These are phyloP conservation scores for Arthroderma sp. DNA, from an alignment of 2,329 filamentous ascomycete genomes.

Conservation along the genomic window DNA sequence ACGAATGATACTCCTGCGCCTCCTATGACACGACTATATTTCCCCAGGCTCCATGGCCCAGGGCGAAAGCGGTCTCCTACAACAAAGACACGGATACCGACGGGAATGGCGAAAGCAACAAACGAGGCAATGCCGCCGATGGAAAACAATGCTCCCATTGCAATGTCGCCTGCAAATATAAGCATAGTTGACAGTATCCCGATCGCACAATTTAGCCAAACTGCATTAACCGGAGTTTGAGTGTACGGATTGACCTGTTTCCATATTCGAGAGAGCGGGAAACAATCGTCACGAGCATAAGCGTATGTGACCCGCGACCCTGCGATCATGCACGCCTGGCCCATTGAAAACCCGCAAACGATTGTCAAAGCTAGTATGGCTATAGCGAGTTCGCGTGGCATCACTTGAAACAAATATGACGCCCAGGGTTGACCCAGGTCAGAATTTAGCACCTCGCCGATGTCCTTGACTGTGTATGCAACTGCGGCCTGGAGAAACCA, in stretches of 20 bases:
- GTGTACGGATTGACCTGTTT: constrained; percentile 48
- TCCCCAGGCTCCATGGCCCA: constrained; percentile 57
- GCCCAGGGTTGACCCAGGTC: constrained; percentile 58
- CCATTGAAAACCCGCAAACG: constrained; percentile 57
- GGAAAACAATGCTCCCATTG: constrained; percentile 55
- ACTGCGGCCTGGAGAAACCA: constrained; percentile 64
- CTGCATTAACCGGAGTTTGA: constrained; percentile 55
- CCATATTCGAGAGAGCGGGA: constrained; percentile 47
- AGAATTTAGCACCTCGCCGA: constrained; percentile 44
- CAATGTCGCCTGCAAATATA: constrained; percentile 49
- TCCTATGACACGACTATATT: constrained; percentile 45
- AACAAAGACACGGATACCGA: constrained; percentile 32
- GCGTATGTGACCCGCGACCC: constrained; percentile 57
- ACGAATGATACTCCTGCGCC: constrained; percentile 46
- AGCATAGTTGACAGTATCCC: constrained; percentile 49
- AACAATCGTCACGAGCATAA: constrained; percentile 59
- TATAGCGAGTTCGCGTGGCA: constrained; percentile 47
- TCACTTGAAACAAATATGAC: constrained; percentile 53
- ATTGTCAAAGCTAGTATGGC: constrained; percentile 54
- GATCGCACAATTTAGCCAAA: constrained; percentile 51
- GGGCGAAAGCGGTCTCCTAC: constrained; percentile 50
- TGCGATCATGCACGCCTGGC: constrained; percentile 58
- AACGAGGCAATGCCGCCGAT: constrained; percentile 58
- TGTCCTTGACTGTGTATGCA: constrained; percentile 57
- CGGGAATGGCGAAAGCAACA: constrained; percentile 36